Evolutionary conservation across 2,329 filamentous ascomycete genomes (phyloP).

Genomic region (Cladosporium sp.): DNA sequence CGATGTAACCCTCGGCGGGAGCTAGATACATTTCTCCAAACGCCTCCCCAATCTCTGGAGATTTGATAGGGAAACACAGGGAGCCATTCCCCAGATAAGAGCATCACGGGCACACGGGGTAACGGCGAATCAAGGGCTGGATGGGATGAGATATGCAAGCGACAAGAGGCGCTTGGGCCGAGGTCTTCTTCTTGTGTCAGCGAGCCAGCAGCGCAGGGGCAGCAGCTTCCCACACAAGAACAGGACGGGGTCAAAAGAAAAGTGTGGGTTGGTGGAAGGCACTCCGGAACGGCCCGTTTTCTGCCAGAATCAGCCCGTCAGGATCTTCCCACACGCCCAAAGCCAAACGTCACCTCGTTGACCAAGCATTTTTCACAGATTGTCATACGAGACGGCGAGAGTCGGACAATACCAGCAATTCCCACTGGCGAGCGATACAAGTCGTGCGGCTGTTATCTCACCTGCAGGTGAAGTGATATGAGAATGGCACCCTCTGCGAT

Average conservation of each 20-base stretch:
- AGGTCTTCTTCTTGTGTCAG: background rate
- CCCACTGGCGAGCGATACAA: background rate
- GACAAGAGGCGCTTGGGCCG: background rate
- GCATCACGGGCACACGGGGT: background rate
- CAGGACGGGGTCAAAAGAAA: too few relatives aligned
- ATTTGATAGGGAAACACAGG: too few relatives aligned
- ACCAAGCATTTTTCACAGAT: too few relatives aligned
- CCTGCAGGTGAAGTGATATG: background rate
- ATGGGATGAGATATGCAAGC: background rate
- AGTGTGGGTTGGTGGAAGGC: too few relatives aligned
- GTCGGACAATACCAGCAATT: too few relatives aligned
- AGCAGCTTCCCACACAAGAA: too few relatives aligned
- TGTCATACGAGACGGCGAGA: background rate
- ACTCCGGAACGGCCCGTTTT: too few relatives aligned
- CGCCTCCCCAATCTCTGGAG: background rate
- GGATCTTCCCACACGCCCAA: too few relatives aligned
- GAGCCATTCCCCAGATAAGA: background rate
- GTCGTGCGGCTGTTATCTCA: background rate
- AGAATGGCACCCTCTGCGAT: too few relatives aligned
- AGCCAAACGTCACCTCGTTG: too few relatives aligned
- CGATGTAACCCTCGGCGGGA: conserved; percentile 10
- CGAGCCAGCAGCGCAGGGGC: too few relatives aligned
- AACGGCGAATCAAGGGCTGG: background rate
- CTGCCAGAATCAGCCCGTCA: too few relatives aligned
- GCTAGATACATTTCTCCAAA: background rate